Evolutionary conservation across 345 rosid species (phyloP).

Genomic region (Corchorus olitorius): DNA sequence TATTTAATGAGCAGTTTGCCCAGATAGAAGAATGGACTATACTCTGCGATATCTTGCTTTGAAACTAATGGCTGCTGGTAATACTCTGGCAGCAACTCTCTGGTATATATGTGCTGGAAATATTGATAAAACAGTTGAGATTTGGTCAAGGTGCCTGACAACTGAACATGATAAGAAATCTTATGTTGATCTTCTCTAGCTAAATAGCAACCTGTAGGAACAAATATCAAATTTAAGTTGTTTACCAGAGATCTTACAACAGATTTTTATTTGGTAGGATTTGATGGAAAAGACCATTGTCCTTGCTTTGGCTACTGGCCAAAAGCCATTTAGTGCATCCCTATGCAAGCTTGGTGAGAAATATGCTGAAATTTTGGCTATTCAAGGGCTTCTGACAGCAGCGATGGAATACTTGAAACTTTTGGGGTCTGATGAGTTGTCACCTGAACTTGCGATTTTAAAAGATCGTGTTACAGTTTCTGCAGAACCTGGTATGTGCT

Average conservation of each 20-base stretch:
- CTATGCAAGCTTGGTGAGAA: slow-evolving; percentile 50
- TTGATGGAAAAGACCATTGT: slow-evolving; percentile 89
- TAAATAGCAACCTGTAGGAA: slow-evolving; percentile 36
- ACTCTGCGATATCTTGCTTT: slow-evolving; percentile 88
- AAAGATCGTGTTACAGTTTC: slow-evolving; percentile 79
- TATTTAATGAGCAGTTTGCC: slow-evolving; percentile 68
- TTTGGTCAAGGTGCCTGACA: too few species aligned
- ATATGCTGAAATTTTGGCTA: too few species aligned
- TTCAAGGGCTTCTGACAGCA: too few species aligned
- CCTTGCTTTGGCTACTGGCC: slow-evolving; percentile 92
- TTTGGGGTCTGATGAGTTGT: slow-evolving; percentile 50
- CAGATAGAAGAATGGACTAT: slow-evolving; percentile 83
- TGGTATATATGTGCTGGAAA: too few species aligned
- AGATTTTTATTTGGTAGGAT: too few species aligned
- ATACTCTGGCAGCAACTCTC: too few species aligned
- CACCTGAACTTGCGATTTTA: slow-evolving; percentile 84
- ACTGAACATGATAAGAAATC: too few species aligned
- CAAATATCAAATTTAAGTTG: slow-evolving; percentile 3
- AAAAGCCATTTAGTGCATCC: slow-evolving; percentile 86
- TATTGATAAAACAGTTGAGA: too few species aligned
- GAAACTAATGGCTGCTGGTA: slow-evolving; percentile 64
- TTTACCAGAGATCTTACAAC: neutral
- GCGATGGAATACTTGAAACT: too few species aligned
- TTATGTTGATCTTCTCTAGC: slow-evolving; percentile 64
- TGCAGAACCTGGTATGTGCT: slow-evolving; percentile 60